These are phyloP conservation scores for Lecanicillium sp. DNA, from an alignment of 2,329 filamentous ascomycete genomes.

Conservation along the genomic window DNA sequence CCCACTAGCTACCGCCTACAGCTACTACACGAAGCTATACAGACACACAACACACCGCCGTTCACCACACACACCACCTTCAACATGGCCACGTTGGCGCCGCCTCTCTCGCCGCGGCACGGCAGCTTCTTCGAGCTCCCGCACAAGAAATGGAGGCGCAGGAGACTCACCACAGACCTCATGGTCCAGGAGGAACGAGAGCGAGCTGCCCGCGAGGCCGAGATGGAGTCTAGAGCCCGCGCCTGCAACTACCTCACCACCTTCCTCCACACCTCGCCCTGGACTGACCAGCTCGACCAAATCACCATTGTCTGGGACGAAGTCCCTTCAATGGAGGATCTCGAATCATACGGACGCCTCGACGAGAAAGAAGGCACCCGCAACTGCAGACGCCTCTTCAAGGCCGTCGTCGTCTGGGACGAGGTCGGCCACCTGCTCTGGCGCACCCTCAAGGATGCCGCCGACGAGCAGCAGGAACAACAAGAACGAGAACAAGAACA, in stretches of 20 bases:
- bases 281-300: constrained; percentile 26
- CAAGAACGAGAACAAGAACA: background rate
- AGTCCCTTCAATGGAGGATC: constrained; percentile 29
- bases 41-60: background rate
- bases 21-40: too few species aligned
- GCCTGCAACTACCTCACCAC: constrained; percentile 28
- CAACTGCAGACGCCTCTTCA: constrained; percentile 32
- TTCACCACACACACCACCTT: background rate
- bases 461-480: constrained; percentile 15
- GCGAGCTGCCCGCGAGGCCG: constrained; percentile 24
- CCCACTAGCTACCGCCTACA: too few species aligned
- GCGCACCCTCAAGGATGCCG: constrained; percentile 21
- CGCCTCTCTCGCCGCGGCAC: constrained; percentile 2
- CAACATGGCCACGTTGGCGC: constrained; percentile 4
- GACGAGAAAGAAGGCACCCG: constrained; percentile 30
- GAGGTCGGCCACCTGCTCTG: constrained; percentile 31
- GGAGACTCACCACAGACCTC: constrained; percentile 13
- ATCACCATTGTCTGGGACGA: constrained; percentile 29
- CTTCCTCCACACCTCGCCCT: constrained; percentile 25
- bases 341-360: constrained; percentile 27
- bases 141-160: constrained; percentile 17
- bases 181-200: constrained; percentile 17
- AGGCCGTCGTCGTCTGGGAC: constrained; percentile 34
- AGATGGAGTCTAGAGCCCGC: constrained; percentile 25
- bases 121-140: constrained; percentile 20